Percentiles rank a stretch among this genome's conserved stretches.
These are phyloP conservation scores for Aspergillus clavatus DNA, from an alignment of 2,329 filamentous ascomycete species.

Conservation along the genomic window DNA sequence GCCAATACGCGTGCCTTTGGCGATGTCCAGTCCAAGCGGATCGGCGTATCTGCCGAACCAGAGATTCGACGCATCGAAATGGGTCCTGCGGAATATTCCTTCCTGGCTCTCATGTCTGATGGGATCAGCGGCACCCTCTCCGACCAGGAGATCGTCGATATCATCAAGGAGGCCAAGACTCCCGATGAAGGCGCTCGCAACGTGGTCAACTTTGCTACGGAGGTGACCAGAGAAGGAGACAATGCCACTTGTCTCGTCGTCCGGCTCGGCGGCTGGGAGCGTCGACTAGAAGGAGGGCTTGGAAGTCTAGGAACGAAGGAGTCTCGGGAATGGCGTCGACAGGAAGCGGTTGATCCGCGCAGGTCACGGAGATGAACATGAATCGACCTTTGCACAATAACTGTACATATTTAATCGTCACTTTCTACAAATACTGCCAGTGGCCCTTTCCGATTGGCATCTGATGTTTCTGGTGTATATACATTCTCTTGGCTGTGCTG, in stretches of 20 bases:
- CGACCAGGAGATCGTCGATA: slow-evolving; percentile 94
- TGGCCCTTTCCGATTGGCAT: background rate
- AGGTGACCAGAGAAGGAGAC: slow-evolving; percentile 64
- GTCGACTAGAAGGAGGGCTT: slow-evolving; percentile 68
- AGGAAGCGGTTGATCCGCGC: slow-evolving; percentile 77
- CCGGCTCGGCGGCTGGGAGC: slow-evolving; percentile 61
- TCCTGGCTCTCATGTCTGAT: slow-evolving; percentile 83
- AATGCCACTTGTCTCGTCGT: slow-evolving; percentile 62
- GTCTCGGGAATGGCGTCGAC: slow-evolving; percentile 73
- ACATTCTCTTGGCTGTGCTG: background rate
- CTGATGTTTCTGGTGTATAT: background rate
- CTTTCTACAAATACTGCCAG: slow-evolving; percentile 11
- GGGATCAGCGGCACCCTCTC: slow-evolving; percentile 79
- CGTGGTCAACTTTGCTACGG: slow-evolving; percentile 82
- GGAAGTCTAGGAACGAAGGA: slow-evolving; percentile 91
- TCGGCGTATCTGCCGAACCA: slow-evolving; percentile 91
- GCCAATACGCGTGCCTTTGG: slow-evolving; percentile 94
- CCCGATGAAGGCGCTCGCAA: slow-evolving; percentile 77
- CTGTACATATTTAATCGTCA: slow-evolving; percentile 19
- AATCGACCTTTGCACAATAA: slow-evolving; percentile 6
- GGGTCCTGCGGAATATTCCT: slow-evolving; percentile 77
- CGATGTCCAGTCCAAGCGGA: slow-evolving; percentile 83
- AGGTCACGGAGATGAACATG: slow-evolving; percentile 51
- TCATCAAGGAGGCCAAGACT: slow-evolving; percentile 88
- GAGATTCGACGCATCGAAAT: slow-evolving; percentile 78